Evolutionary conservation across 2,329 filamentous ascomycete genomes (phyloP), one percentile per base, ranked within the genome.

Genomic region (Didymella sp.): DNA sequence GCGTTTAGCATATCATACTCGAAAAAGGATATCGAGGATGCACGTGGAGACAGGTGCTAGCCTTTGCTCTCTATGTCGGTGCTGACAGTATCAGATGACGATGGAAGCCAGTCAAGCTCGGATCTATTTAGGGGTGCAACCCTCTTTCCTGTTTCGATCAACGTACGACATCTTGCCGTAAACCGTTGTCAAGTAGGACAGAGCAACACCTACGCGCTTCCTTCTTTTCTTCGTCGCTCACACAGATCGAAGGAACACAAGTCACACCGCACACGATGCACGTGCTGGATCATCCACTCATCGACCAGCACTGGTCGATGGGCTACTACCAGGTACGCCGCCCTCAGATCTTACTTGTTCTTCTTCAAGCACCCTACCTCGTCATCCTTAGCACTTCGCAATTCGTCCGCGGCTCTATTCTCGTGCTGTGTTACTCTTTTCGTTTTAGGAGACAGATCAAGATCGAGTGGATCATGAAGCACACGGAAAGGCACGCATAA

Each of bases 111-210:
- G 33, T 37, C 7, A 11, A 17, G 8, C 6, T 37, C n/a, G 17
- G 2, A 3, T 8, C 3, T 19, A 17, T n/a, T 37, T 11, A 6
- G 6, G 11, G 22, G 27, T 42, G 40, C 28, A 28, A 41, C 17
- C 28, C 17, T 56, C 47, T 47, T 42, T 51, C 53, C 42, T 50
- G 28, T n/a, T 33, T 33, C n/a, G 15, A 19, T 11, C 4, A 15
- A 22, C 30, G 25, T 28, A 24, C 21, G 7, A 46, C 25, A 25
- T 31, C 41, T 17, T 31, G 27, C 25, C 27, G n/a, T 15, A 8
- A 3, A 9, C 8, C 6, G 4, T 5, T 24, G 22, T 24, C 27
- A 2, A 47, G 15, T 25, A 31, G 47, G 35, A 42, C 28, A 46
- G 35, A 27, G 27, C 41, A 31, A 38, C 17, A 47, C 11, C 21